phyloP scores from a whole-genome alignment of 495 filamentous ascomycete genomes.

The Amniculicola lignicola region DNA sequence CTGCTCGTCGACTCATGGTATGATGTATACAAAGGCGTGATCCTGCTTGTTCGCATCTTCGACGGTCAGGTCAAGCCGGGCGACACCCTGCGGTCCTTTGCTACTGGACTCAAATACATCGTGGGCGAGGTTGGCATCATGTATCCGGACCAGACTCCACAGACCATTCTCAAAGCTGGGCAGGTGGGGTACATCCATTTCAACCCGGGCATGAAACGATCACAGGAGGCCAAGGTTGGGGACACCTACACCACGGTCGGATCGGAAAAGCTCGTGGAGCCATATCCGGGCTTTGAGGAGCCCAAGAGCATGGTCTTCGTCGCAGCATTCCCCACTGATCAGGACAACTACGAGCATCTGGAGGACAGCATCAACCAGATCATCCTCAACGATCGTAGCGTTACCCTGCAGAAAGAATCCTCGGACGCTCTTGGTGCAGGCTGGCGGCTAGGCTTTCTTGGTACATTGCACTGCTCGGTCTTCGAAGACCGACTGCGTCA shows the following conservation, averaged over 20 bases:
- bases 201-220: constrained; percentile 96
- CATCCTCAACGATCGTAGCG: constrained; percentile 89
- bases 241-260: constrained; percentile 92
- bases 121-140: constrained; percentile 97
- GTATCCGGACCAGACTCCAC: constrained; percentile 84
- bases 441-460: constrained; percentile 92
- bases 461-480: constrained; percentile 93
- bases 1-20: constrained; percentile 98
- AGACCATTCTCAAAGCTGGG: constrained; percentile 75
- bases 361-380: constrained; percentile 95
- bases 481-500: constrained; percentile 96
- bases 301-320: constrained; percentile 99
- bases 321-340: constrained; percentile 89
- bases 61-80: constrained; percentile 81
- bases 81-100: constrained; percentile 79
- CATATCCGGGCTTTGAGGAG: constrained; percentile 90
- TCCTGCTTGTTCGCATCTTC: constrained; percentile 87
- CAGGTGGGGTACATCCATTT: constrained; percentile 96
- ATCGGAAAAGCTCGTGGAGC: constrained; percentile 69
- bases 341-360: constrained; percentile 77
- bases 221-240: constrained; percentile 90
- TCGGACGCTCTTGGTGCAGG: constrained; percentile 91
- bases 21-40: constrained; percentile 88
- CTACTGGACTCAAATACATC: constrained; percentile 78
- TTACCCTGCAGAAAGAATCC: constrained; percentile 88